Evolutionary conservation across 1,284 basidiomycete species (phyloP).

Genomic region (Hypsizygus ulmarius): DNA sequence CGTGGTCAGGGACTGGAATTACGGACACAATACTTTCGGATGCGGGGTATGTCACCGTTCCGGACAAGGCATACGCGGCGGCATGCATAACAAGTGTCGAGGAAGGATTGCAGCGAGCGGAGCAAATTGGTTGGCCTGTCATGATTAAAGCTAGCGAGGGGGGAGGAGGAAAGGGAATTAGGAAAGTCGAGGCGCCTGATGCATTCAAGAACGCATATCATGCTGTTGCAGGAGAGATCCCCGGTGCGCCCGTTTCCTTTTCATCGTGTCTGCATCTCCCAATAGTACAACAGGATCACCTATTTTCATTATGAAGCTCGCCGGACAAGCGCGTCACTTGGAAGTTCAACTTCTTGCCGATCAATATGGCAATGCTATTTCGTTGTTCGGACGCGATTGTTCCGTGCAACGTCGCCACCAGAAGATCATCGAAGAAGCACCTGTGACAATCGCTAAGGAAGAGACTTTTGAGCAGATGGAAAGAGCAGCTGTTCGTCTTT

Average conservation of each 20-base stretch:
- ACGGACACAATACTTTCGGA: slow-evolving; percentile 84
- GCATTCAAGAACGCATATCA: slow-evolving; percentile 93
- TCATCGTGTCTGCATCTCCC: slow-evolving; percentile 10
- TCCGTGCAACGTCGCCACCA: slow-evolving; percentile 99
- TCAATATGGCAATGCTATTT: slow-evolving; percentile 99
- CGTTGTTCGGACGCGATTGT: slow-evolving; percentile 98
- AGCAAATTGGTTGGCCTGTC: slow-evolving; percentile 93
- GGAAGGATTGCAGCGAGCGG: slow-evolving; percentile 82
- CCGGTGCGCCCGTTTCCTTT: slow-evolving; percentile 54
- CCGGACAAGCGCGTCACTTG: slow-evolving; percentile 94
- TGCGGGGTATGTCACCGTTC: slow-evolving; percentile 91
- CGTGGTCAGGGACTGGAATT: slow-evolving; percentile 98
- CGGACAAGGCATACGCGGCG: slow-evolving; percentile 85
- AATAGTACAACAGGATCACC: slow-evolving; percentile 74
- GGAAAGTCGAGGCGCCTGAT: slow-evolving; percentile 84
- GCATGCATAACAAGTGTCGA: slow-evolving; percentile 92
- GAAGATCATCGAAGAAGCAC: slow-evolving; percentile 99
- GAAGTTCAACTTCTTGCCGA: slow-evolving; percentile 96
- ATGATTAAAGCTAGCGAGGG: slow-evolving; percentile 99
- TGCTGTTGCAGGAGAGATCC: slow-evolving; percentile 95
- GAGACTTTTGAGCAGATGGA: slow-evolving; percentile 97
- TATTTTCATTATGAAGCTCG: slow-evolving; percentile 99
- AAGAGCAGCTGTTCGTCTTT: slow-evolving; percentile 94
- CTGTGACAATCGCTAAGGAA: slow-evolving; percentile 93
- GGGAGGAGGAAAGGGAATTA: slow-evolving; percentile 98